Base-by-base conservation (phyloP, 345 rosid genomes). In the Populus nigra region DNA sequence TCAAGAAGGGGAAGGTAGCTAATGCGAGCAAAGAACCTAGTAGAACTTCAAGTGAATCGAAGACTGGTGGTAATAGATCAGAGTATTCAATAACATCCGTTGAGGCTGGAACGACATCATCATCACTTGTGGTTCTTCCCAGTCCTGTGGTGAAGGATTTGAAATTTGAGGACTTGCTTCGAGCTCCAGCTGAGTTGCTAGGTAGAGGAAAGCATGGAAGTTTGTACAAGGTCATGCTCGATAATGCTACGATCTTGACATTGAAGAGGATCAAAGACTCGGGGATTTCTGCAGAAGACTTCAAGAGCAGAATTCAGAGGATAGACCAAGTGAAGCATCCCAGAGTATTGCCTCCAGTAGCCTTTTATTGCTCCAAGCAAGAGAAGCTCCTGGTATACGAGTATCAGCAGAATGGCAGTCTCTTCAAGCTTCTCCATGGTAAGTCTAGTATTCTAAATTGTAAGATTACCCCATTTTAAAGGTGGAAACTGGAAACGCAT, bases 131-230 rank as follows among this genome's bases (percentile, higher is more conserved):
- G 18, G 80, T 89, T n/a, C 88, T 91, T 12, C 47, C 77, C 39
- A 78, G 86, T 71, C 88, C 91, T 29, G 75, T 15, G 23, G 62
- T 25, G 65, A 83, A 77, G 41, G 80, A 73, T 20, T 39, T 89
- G 79, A 87, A 66, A 72, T 86, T 91, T 9, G 87, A 88, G 73
- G 90, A 88, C 63, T 73, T 91, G 89, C 91, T 91, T 78, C 81
- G 80, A 63, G 92, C 91, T 65, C 91, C 91, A 0, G 90, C 94
- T 2, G 89, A 87, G 36, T 76, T 86, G 81, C 85, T 89, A 18
- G 89, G 89, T 31, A 89, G 81, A 73, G 90, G 90, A 69, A 89
- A 91, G 76, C 86, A 88, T 50, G 92, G 92, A 38, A 91, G 92
- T 79, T 86, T 88, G 29, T 89, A 89, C 81, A 89, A 85, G 84